Base-by-base conservation (phyloP, 495 filamentous ascomycete species). In the Neurospora sp. region DNA sequence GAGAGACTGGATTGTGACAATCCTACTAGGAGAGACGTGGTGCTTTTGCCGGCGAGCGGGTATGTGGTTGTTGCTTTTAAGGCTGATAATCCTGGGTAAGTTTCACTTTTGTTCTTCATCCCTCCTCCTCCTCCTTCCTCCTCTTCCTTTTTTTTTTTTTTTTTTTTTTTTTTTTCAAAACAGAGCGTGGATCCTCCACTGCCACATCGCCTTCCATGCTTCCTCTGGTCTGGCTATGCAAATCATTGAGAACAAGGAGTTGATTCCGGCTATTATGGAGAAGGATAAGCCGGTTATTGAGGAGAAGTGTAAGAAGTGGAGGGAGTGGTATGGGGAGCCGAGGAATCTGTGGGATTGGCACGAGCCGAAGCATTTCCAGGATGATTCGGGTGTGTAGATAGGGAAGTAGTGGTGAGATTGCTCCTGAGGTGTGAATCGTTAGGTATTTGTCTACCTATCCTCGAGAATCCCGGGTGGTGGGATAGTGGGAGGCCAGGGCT, bases 121-220 rank as follows among this genome's bases (percentile, higher is more conserved):
- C n/a, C n/a, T n/a, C n/a, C n/a, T n/a, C n/a, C n/a, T n/a, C n/a
- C n/a, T n/a, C n/a, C n/a, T n/a, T n/a, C n/a, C n/a, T n/a, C n/a
- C n/a, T n/a, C n/a, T n/a, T n/a, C n/a, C n/a, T 39, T 45, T 70
- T 42, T 31, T 1, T 31, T 31, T 31, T 22, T 27, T 61, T 14
- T 61, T 41, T 39, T 41, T 14, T 61, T 41, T 35, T 42, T 39
- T 39, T 39, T 39, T 45, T 70, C 39, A 12, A 44, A 68, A 69
- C 16, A 76, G 85, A 8, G 73, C 77, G 3, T 85, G 80, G 83
- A 74, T 81, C 4, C 65, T 82, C 18, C 76, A 81, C 20, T 82
- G 86, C 70, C 79, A 84, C 31, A 81, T 85, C 69, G 84, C 81
- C 31, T 86, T 83, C 82, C 85, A 86, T 39, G 81, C 83, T 4